Evolutionary conservation across 768 basidiomycete species (phyloP), one percentile per base, ranked within the genome.

Genomic region (Phaeolepiota aurea): DNA sequence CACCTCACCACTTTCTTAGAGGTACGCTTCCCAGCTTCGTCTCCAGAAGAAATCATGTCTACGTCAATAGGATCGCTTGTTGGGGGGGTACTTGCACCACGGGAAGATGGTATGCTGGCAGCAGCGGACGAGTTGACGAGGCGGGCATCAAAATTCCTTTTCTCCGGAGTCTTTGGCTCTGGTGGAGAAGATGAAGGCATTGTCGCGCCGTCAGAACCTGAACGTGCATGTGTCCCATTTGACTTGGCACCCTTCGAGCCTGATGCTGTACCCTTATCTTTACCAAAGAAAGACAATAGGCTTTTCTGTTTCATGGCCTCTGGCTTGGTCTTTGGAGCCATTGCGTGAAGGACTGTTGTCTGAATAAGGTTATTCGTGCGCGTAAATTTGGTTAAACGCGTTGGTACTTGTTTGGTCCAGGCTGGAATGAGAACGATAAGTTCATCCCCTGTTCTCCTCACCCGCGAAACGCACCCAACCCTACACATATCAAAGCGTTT

Each of bases 11-110:
- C 48, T 47, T 59, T 55, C 35, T 55, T 53, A 46, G 35, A 50
- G 22, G 52, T 50, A 31, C 49, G 48, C 36, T 53, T 49, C 14
- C 56, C 53, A 18, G 65, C 61, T 15, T 70, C 71, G 30, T 71
- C 73, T 10, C 68, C 74, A 21, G 69, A 72, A 5, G 68, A 69
- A 37, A 78, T 47, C 77, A 86, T 79, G 53, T 87, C 85, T 7
- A 88, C 71, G 48, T 89, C 85, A 42, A 87, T 74, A 20, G 75
- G 68, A 47, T 88, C 84, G 47, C 85, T 88, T 2, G 84, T 84
- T 0, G 85, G 85, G 19, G 87, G 86, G 2, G 83, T 85, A 46
- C 68, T 81, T 38, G 65, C 67, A 14, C 62, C 65, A 15, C 61
- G 63, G 16, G 75, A 76, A 32, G 77, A 81, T 13, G 68, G 51